Conservation (phyloP, 208 protist species). For the Acanthamoeba rhysodes region DNA sequence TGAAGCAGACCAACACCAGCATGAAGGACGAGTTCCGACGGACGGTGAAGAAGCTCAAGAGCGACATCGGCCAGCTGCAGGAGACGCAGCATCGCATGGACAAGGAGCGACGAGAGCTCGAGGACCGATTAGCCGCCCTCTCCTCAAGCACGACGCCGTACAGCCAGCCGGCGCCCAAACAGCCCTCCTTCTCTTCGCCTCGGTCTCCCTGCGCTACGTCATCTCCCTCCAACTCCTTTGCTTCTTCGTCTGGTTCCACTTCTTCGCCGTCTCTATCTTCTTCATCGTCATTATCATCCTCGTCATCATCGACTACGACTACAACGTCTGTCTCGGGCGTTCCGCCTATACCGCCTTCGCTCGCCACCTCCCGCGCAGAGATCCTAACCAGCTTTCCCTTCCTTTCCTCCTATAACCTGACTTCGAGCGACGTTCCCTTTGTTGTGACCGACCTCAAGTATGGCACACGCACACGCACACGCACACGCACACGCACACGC, state of each 20-base stretch:
- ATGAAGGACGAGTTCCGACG: slow-evolving; percentile 54
- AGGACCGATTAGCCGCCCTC: neutral
- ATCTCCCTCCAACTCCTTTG: neutral
- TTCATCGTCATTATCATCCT: neutral
- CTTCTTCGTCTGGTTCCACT: neutral
- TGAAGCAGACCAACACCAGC: slow-evolving; percentile 50
- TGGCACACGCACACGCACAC: no score
- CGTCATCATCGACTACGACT: neutral
- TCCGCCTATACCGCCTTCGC: neutral
- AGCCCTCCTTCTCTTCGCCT: neutral
- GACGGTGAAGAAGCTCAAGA: slow-evolving; percentile 48
- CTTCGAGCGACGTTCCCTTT: slow-evolving; percentile 25
- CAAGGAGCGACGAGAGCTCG: neutral
- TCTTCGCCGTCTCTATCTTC: neutral
- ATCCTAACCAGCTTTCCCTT: slow-evolving; percentile 45
- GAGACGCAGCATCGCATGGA: neutral
- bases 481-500: neutral
- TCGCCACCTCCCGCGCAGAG: slow-evolving; percentile 8
- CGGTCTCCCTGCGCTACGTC: neutral
- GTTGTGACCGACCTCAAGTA: slow-evolving; percentile 17
- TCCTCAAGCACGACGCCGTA: neutral
- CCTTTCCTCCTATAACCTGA: slow-evolving; percentile 23
- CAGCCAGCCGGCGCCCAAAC: neutral
- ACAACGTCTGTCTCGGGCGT: neutral
- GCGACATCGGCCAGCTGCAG: slow-evolving; percentile 9